Conservation (phyloP, 2,329 filamentous ascomycete genomes). For the Paraphoma chrysanthemicola region DNA sequence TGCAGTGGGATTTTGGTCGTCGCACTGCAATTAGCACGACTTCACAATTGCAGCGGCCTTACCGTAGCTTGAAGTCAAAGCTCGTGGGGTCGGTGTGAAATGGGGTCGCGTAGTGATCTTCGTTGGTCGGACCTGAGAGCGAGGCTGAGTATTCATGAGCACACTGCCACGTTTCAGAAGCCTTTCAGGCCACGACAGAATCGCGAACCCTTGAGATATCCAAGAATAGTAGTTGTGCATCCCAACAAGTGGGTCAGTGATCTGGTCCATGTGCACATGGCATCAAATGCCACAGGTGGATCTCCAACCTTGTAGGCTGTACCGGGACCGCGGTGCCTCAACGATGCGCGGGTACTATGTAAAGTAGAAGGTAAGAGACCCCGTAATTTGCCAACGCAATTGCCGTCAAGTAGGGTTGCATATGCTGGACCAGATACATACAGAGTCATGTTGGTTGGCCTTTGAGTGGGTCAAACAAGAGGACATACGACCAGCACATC, state of each 20-base stretch:
- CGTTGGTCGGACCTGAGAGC: constrained; percentile 1
- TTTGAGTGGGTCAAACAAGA: not conserved
- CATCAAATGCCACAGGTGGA: too few species aligned
- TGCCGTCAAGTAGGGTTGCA: not conserved
- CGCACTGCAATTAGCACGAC: not conserved
- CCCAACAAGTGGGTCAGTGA: not conserved
- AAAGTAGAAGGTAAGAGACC: too few species aligned
- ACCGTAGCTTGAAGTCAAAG: not conserved
- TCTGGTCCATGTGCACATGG: not conserved
- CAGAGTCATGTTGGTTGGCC: not conserved
- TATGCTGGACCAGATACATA: not conserved
- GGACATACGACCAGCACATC: not conserved
- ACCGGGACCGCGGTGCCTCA: too few species aligned
- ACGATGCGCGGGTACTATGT: too few species aligned
- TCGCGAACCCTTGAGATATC: not conserved
- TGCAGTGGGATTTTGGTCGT: too few species aligned
- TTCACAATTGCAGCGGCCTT: not conserved
- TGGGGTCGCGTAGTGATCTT: not conserved
- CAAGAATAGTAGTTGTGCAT: not conserved
- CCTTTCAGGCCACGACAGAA: not conserved
- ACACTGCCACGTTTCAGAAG: constrained; percentile 10
- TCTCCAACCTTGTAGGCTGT: too few species aligned
- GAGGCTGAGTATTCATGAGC: constrained; percentile 3
- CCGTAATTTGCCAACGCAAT: too few species aligned
- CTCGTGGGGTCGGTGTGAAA: not conserved